These are phyloP conservation scores for Blastomyces percursus DNA, from an alignment of 2,329 filamentous ascomycete genomes.

Conservation along the genomic window DNA sequence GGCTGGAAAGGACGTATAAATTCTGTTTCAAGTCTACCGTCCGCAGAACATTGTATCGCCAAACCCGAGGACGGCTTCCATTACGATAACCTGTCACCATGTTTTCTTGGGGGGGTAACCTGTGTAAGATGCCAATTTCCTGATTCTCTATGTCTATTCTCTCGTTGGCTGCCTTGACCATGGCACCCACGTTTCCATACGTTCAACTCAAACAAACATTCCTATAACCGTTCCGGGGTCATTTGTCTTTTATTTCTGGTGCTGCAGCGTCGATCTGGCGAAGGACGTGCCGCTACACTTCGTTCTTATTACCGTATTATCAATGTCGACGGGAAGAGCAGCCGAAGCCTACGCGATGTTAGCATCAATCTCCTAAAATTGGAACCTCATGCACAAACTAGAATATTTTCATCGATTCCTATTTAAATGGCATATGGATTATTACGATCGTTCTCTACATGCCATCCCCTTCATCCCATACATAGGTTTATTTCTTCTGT, in stretches of 20 bases:
- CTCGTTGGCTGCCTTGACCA: background rate
- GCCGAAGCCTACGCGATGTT: background rate
- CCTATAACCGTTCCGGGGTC: background rate
- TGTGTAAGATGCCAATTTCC: constrained; percentile 9
- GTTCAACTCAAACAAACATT: background rate
- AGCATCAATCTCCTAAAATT: background rate
- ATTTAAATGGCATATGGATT: background rate
- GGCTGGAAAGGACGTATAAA: background rate
- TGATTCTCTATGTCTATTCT: background rate
- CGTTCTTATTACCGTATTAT: background rate
- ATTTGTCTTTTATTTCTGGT: too few species aligned
- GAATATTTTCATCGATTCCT: background rate
- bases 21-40: background rate
- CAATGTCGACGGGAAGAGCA: background rate
- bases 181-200: background rate
- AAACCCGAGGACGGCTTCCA: background rate
- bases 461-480: background rate
- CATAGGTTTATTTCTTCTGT: background rate
- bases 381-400: background rate
- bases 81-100: constrained; percentile 6
- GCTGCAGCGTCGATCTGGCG: background rate
- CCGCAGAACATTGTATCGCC: constrained; percentile 5
- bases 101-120: constrained; percentile 14
- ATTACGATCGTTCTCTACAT: background rate
- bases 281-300: too few species aligned